Base-by-base conservation (phyloP, 1,284 basidiomycete species). In the Fomes fomentarius region DNA sequence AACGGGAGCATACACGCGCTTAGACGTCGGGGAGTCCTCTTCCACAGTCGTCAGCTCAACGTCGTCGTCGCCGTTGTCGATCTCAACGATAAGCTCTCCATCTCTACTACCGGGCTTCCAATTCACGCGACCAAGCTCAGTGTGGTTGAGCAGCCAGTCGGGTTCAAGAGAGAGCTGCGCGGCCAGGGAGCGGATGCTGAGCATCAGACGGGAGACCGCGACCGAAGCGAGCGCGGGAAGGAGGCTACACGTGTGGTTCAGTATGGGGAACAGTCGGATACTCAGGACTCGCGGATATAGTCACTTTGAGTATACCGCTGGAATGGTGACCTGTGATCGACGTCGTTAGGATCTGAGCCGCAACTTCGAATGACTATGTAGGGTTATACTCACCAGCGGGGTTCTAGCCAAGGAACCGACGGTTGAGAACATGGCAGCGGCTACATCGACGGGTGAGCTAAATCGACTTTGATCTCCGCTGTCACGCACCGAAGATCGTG, bases 171-270 rank as follows among this genome's bases (percentile, higher is more conserved):
- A 63, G 26, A 71, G 63, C 11, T 59, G 59, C 2, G 63, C 63
- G 12, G 70, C 70, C 19, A 71, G 62, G 10, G 66, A 70, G 40
- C 63, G 66, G 43, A 69, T 69, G 57, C 62, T 65, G 17, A 70
- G 62, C 60, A 70, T 70, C 15, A 70, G 61, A 5, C 66, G 66
- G 9, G 69, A 71, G n/a, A 69, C 65, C 11, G 66, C 60, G 10
- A 68, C 48, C 1, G 69, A 63, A 7, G 58, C 57, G 17, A 68
- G 47, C 19, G 52, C 55, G 7, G 69, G 62, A 12, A 66, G 28
- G 22, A 64, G 51, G 53, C 70, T 71, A 47, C 1, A 25, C 9
- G 9, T 4, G n/a, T 5, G 30, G 12, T n/a, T 24, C 10, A 33
- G 33, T n/a, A 24, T 34, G 17, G 10, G 21, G 15, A 21, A 15